A percentile compares a stretch with the other conserved stretches of the same genome.
These are phyloP conservation scores for Alternaria conjuncta DNA, from an alignment of 2,329 filamentous ascomycete species.

Conservation along the genomic window DNA sequence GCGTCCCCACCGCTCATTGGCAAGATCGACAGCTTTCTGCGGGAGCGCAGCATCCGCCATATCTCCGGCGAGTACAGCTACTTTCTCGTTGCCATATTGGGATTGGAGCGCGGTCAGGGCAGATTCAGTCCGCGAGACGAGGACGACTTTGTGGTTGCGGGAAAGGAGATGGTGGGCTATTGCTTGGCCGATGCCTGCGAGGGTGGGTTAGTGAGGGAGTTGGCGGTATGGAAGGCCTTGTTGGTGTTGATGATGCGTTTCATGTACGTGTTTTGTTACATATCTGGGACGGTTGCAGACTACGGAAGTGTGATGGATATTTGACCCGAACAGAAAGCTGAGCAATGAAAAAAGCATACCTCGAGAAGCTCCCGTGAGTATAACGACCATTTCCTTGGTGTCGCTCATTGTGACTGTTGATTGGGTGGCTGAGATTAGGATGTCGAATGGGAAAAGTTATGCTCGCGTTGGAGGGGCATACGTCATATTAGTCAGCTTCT, in stretches of 20 bases:
- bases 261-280: neutral
- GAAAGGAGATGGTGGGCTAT: constrained; percentile 66
- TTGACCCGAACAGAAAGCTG: neutral
- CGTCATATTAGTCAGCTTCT: constrained; percentile 22
- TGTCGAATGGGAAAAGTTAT: neutral
- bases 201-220: too few relatives aligned
- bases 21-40: constrained; percentile 67
- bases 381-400: constrained; percentile 52
- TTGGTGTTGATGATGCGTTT: neutral
- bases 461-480: neutral
- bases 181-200: constrained; percentile 66
- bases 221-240: neutral
- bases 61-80: constrained; percentile 65
- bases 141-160: constrained; percentile 62
- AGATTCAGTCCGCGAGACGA: constrained; percentile 62
- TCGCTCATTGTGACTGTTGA: constrained; percentile 28
- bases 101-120: constrained; percentile 52
- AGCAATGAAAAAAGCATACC: too few relatives aligned
- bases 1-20: constrained; percentile 70
- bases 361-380: constrained; percentile 68
- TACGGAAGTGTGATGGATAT: neutral
- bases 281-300: neutral
- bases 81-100: constrained; percentile 59
- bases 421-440: neutral
- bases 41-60: constrained; percentile 61